Evolutionary conservation across 2,329 filamentous ascomycete genomes (phyloP).

Genomic region (Kalmusia sp.): DNA sequence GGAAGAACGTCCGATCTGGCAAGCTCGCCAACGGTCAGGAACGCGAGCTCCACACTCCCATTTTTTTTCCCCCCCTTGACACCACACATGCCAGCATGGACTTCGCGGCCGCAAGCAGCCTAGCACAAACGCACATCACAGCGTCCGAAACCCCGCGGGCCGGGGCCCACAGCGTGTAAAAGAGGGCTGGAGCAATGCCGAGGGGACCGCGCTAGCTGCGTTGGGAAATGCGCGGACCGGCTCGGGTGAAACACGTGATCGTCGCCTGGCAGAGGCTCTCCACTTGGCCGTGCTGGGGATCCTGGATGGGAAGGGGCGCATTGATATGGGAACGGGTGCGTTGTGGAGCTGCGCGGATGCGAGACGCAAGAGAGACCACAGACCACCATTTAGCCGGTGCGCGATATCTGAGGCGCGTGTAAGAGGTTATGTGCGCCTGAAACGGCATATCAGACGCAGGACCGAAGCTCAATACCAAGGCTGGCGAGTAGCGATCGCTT

Average conservation of each 20-base stretch:
- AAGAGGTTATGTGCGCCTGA: slow-evolving; percentile 17
- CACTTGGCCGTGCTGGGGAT: not conserved
- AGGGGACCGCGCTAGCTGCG: not conserved
- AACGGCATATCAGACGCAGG: slow-evolving; percentile 18
- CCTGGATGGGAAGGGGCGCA: not conserved
- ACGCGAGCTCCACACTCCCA: no score
- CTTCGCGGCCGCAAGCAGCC: not conserved
- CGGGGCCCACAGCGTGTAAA: not conserved
- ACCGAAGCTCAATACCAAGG: not conserved
- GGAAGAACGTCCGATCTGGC: no score
- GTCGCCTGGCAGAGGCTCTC: no score
- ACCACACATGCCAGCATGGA: not conserved
- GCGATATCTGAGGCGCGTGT: slow-evolving; percentile 11
- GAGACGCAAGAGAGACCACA: slow-evolving; percentile 18
- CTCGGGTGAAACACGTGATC: not conserved
- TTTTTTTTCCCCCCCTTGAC: not conserved
- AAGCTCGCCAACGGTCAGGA: no score
- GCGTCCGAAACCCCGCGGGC: not conserved
- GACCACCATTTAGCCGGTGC: slow-evolving; percentile 20
- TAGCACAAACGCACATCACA: not conserved
- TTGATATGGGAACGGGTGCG: slow-evolving; percentile 5
- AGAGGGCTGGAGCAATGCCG: no score
- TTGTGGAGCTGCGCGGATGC: not conserved
- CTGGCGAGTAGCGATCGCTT: no score
- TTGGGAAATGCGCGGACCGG: not conserved